A percentile compares a stretch with the other conserved stretches of the same genome.
These are phyloP conservation scores for Passiflora organensis DNA, from an alignment of 345 rosid species.

Conservation along the genomic window DNA sequence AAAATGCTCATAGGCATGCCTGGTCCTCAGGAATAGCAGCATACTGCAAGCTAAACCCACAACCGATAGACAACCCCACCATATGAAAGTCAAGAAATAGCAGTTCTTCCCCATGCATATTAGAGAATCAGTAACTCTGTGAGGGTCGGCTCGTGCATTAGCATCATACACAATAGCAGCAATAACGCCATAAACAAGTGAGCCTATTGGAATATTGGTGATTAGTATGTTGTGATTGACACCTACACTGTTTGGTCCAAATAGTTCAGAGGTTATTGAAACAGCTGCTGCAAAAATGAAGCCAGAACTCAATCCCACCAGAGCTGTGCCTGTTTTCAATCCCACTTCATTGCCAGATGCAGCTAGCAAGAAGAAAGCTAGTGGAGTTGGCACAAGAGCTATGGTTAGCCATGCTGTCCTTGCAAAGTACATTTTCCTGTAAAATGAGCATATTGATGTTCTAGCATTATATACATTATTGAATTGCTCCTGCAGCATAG, in stretches of 20 bases:
- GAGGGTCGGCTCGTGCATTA: conserved; percentile 22
- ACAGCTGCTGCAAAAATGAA: conserved; percentile 96
- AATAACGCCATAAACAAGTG: conserved; percentile 71
- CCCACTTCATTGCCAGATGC: conserved; percentile 42
- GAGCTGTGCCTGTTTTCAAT: conserved; percentile 53
- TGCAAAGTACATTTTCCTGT: conserved; percentile 83
- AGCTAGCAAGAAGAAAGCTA: conserved; percentile 73
- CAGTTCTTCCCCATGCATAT: conserved; percentile 79
- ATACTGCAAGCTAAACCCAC: conserved; percentile 56
- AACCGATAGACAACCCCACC: conserved; percentile 83
- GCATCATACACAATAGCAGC: conserved; percentile 81
- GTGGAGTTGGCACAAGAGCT: conserved; percentile 75
- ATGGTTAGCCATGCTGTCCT: conserved; percentile 89
- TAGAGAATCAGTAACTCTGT: conserved; percentile 28
- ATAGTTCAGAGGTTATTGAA: conserved; percentile 85
- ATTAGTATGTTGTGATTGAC: conserved; percentile 93
- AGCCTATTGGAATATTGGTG: conserved; percentile 89
- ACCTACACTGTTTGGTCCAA: conserved; percentile 86
- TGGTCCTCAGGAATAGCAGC: conserved; percentile 67
- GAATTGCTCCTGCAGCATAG: too few relatives aligned
- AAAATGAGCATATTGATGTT: not conserved
- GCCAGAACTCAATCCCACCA: conserved; percentile 81
- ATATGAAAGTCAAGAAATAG: conserved; percentile 63
- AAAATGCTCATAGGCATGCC: conserved; percentile 64
- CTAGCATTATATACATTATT: not conserved